A percentile compares a stretch with the other conserved stretches of the same genome.
phyloP scores from a whole-genome alignment of 768 basidiomycete genomes.

The Leccinum disarticulatum region DNA sequence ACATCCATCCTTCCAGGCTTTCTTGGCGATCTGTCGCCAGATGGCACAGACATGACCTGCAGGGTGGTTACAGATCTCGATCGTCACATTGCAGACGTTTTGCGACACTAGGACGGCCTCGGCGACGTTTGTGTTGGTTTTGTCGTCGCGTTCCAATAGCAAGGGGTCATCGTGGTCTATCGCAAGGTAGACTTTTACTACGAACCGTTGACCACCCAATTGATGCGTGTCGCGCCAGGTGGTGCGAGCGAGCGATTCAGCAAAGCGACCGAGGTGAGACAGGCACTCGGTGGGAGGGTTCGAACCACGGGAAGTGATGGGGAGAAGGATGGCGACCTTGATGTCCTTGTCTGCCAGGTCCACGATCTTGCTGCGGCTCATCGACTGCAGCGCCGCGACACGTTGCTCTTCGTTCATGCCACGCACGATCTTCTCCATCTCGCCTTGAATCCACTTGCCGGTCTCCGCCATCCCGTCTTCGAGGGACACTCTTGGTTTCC shows the following conservation, averaged over 20 bases:
- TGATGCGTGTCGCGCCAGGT: slow-evolving; percentile 44
- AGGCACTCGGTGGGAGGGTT: slow-evolving; percentile 39
- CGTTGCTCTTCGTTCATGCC: slow-evolving; percentile 11
- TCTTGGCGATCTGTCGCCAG: slow-evolving; percentile 50
- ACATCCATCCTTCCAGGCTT: slow-evolving; percentile 47
- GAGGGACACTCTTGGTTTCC: slow-evolving; percentile 43
- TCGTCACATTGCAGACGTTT: slow-evolving; percentile 38
- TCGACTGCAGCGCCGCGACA: slow-evolving; percentile 17
- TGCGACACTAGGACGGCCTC: slow-evolving; percentile 36
- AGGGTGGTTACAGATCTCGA: slow-evolving; percentile 40
- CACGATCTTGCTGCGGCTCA: slow-evolving; percentile 40
- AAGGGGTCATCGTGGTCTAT: slow-evolving; percentile 51
- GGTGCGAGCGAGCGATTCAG: slow-evolving; percentile 43
- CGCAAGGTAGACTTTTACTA: slow-evolving; percentile 48
- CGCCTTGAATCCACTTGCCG: slow-evolving; percentile 44
- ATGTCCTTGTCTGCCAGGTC: slow-evolving; percentile 34
- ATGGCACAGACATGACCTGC: slow-evolving; percentile 51
- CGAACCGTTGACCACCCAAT: slow-evolving; percentile 33
- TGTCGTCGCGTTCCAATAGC: slow-evolving; percentile 27
- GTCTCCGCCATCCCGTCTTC: slow-evolving; percentile 50
- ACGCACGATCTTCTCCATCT: slow-evolving; percentile 32
- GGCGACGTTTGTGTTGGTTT: slow-evolving; percentile 30
- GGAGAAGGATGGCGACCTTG: slow-evolving; percentile 54
- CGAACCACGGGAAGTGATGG: slow-evolving; percentile 53
- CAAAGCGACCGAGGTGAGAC: slow-evolving; percentile 41